Evolutionary conservation across 306 rosid species (phyloP), one percentile per base, ranked within the genome.

Genomic region (Casuarina cunninghamiana): DNA sequence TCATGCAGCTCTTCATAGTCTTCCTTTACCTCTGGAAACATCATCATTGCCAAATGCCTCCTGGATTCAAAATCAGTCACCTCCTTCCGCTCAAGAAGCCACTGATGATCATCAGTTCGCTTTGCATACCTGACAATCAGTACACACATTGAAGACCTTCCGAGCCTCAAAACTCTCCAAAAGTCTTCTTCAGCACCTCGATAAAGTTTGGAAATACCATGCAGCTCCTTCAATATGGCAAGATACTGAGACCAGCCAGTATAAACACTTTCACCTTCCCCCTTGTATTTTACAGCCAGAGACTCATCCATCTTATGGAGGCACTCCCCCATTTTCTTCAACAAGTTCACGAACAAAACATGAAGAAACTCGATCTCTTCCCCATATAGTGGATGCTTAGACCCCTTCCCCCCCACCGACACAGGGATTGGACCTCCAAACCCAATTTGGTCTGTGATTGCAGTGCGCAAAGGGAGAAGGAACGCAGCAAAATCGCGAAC

Each of bases 41-140:
- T 73, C 88, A 86, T 80, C 91, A 90, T 82, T 0, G 83, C 90
- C 80, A 93, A 83, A 86, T 90, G 97, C 85, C 96, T 90, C 86
- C 97, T 88, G 13, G 91, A 76, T 55, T 85, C 90, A 55, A 84
- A 93, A 86, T 86, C 77, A 7, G 84, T 88, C 49, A 86, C 84
- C 60, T 83, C 81, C 83, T 78, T 88, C 71, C 88, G 85, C 76
- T 79, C 74, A 67, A 88, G 86, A 83, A 93, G 75, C 98, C 98
- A 93, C 65, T 17, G 42, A 78, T 87, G 86, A 75, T 90, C 87
- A 3, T 83, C 91, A 51, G 39, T 57, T 54, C 83, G 83, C 80
- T 78, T 83, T 3, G 85, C 89, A 82, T 80, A 82, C 48, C 48
- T 79, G 48, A 84, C 55, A 75, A 91, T 50, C 5, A 93, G 80